phyloP scores from a whole-genome alignment of 495 filamentous ascomycete species.

The Parachaetomium inaequale region DNA sequence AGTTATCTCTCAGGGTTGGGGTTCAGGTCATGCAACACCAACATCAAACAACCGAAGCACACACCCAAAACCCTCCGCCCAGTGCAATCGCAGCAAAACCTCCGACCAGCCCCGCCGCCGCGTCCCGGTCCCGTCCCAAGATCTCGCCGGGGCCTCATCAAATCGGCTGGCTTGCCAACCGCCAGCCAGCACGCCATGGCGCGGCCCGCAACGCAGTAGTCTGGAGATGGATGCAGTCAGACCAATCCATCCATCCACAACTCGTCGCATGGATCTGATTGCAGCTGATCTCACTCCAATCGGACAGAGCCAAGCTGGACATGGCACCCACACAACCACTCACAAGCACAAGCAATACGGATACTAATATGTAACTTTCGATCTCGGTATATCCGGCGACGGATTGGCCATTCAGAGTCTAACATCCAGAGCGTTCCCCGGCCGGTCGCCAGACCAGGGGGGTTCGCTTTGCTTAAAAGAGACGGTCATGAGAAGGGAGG shows the following conservation, averaged over 20 bases:
- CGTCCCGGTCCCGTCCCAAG: conserved; percentile 1
- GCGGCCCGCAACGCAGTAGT: conserved; percentile 13
- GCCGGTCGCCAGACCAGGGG: not conserved
- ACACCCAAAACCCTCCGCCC: too few species aligned
- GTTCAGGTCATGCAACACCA: not conserved
- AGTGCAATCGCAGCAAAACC: too few species aligned
- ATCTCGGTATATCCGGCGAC: conserved; percentile 27
- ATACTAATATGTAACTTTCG: conserved; percentile 5
- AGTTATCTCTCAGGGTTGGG: not conserved
- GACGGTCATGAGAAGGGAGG: not conserved
- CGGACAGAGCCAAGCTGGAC: not conserved
- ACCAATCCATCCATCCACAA: not conserved
- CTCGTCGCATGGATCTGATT: not conserved
- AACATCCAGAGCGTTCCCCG: conserved; percentile 14
- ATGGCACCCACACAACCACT: not conserved
- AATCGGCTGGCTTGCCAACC: conserved; percentile 16
- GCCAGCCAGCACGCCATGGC: not conserved
- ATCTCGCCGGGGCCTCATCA: conserved; percentile 1
- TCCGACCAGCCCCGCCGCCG: not conserved
- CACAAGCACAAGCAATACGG: not conserved
- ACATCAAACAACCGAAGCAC: too few species aligned
- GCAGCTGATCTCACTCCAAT: not conserved
- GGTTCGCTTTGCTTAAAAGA: not conserved
- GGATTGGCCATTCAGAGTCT: conserved; percentile 26
- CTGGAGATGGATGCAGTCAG: not conserved